Conservation (phyloP, 805 yeast genomes). For the Candida michaelii region DNA sequence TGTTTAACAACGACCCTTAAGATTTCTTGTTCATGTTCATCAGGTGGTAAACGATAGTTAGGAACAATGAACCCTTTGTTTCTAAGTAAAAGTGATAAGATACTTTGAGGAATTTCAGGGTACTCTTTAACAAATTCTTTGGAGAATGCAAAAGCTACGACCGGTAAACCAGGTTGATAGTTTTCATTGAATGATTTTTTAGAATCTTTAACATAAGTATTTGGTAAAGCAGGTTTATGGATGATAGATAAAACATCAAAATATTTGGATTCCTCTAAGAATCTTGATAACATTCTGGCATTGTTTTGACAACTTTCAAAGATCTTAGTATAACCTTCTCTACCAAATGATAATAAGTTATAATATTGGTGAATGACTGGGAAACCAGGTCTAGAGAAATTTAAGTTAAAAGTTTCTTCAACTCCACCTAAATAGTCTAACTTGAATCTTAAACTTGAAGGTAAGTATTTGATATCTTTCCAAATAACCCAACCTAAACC, state of each 20-base stretch:
- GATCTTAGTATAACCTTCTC: constrained; percentile 63
- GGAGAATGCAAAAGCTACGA: constrained; percentile 80
- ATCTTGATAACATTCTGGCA: constrained; percentile 65
- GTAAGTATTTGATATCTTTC: constrained; percentile 63
- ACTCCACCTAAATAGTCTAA: constrained; percentile 84
- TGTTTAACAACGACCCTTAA: constrained; percentile 81
- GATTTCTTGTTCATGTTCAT: constrained; percentile 57
- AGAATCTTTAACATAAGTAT: constrained; percentile 15
- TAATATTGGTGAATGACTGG: constrained; percentile 87
- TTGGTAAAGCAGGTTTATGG: constrained; percentile 50
- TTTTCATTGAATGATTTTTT: constrained; percentile 35
- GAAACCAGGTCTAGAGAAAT: constrained; percentile 91
- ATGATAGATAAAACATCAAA: constrained; percentile 76
- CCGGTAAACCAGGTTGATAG: constrained; percentile 80
- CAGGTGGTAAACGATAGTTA: constrained; percentile 80
- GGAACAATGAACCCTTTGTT: constrained; percentile 86
- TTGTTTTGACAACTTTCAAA: constrained; percentile 66
- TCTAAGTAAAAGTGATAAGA: constrained; percentile 70
- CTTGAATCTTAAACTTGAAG: constrained; percentile 71
- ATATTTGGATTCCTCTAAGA: constrained; percentile 62
- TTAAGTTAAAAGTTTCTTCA: constrained; percentile 82
- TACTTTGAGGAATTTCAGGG: constrained; percentile 81
- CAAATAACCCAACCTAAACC: constrained; percentile 94
- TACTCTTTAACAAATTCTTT: constrained; percentile 54
- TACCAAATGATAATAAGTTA: constrained; percentile 71